These are phyloP conservation scores for Leavenworthia alabamica DNA, from an alignment of 345 rosid genomes.

Conservation along the genomic window DNA sequence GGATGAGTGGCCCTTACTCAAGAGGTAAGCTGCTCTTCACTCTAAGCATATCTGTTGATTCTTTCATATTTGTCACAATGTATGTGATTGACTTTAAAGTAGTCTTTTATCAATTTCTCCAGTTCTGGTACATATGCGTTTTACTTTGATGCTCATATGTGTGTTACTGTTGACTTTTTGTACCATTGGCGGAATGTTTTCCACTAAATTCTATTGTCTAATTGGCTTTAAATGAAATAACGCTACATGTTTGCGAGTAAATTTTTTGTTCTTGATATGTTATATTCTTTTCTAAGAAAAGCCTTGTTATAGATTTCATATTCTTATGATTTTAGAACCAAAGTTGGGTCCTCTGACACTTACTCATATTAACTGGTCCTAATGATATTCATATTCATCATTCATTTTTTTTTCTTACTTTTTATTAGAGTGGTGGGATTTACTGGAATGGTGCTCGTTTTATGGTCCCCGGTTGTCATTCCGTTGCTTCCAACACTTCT, in stretches of 20 bases:
- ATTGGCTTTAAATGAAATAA: not conserved
- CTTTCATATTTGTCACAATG: not conserved
- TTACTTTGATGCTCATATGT: not conserved
- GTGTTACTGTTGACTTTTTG: not conserved
- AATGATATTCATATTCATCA: not conserved
- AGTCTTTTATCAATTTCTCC: not conserved
- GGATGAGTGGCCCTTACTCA: slow-evolving; percentile 71
- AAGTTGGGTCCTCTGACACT: not conserved
- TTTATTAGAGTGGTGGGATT: slow-evolving; percentile 64
- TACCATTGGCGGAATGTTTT: not conserved
- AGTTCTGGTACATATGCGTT: not conserved
- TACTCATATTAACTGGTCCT: not conserved
- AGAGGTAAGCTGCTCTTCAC: slow-evolving; percentile 49
- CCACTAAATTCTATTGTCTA: not conserved
- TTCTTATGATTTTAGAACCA: slow-evolving; percentile 1
- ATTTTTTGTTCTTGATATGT: not conserved
- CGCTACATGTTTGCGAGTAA: not conserved
- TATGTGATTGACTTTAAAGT: not conserved
- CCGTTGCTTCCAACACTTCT: slow-evolving; percentile 84
- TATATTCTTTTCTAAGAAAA: not conserved
- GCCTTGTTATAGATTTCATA: not conserved
- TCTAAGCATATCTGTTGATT: slow-evolving; percentile 7
- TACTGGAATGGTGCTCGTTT: slow-evolving; percentile 64
- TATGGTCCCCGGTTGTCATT: slow-evolving; percentile 81
- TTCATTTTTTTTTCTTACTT: not conserved